Conservation (phyloP, 1,139 yeast species). For the Protomyces pachydermus region DNA sequence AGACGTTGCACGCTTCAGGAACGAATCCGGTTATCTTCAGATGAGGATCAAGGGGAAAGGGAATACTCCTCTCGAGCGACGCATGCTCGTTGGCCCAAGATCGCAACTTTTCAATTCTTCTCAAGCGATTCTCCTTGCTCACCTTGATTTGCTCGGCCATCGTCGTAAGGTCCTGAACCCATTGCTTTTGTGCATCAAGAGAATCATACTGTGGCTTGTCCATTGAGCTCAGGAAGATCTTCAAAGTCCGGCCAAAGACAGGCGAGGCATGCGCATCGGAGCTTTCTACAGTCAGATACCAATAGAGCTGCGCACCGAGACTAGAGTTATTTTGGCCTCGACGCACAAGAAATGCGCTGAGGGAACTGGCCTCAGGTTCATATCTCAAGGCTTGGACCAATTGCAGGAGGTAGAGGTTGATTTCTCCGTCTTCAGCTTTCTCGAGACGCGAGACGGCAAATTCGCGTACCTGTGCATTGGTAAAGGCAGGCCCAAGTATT, state of each 20-base stretch:
- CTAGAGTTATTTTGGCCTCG: constrained; percentile 8
- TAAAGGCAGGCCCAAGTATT: constrained; percentile 68
- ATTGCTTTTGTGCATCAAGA: constrained; percentile 40
- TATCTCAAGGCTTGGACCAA: constrained; percentile 88
- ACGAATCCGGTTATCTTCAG: constrained; percentile 46
- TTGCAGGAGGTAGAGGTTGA: constrained; percentile 64
- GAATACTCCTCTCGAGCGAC: constrained; percentile 38
- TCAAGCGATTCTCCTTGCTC: constrained; percentile 39
- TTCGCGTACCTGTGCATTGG: constrained; percentile 55
- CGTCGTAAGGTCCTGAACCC: constrained; percentile 37
- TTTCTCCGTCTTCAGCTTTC: constrained; percentile 61
- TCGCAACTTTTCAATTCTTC: constrained; percentile 47
- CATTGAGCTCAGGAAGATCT: constrained; percentile 44
- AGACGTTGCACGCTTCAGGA: constrained; percentile 38
- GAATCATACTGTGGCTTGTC: constrained; percentile 45
- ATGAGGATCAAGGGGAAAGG: constrained; percentile 34
- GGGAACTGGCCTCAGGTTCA: constrained; percentile 43
- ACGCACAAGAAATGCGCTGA: constrained; percentile 2
- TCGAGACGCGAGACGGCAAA: constrained; percentile 83
- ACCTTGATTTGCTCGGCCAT: constrained; percentile 32
- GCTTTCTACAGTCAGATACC: constrained; percentile 58
- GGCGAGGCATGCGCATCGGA: constrained; percentile 16
- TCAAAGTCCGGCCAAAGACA: constrained; percentile 5
- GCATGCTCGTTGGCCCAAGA: constrained; percentile 48
- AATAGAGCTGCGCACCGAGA: constrained; percentile 47